phyloP scores from a whole-genome alignment of 2,329 filamentous ascomycete species.

The Parascedosporium putredinis region DNA sequence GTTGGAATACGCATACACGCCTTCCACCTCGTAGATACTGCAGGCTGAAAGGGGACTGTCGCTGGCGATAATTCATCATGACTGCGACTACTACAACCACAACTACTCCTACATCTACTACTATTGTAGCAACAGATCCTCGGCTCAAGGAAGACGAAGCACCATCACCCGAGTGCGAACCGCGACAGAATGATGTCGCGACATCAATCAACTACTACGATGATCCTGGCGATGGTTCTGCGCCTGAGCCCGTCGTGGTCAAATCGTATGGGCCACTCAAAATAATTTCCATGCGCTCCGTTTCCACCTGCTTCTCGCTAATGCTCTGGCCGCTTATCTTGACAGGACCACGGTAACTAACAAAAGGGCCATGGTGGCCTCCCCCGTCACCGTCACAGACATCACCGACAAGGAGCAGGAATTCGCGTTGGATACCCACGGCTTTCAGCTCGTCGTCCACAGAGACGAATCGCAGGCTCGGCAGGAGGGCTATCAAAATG shows the following conservation, averaged over 20 bases:
- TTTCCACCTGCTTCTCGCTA: no score
- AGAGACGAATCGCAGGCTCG: conserved; percentile 12
- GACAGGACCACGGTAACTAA: conserved; percentile 6
- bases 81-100: neutral
- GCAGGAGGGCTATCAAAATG: conserved; percentile 32
- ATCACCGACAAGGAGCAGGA: conserved; percentile 27
- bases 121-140: neutral
- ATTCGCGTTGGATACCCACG: conserved; percentile 30
- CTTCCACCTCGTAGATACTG: no score
- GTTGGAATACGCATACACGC: no score
- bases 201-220: conserved; percentile 28
- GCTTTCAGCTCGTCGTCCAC: conserved; percentile 27
- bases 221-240: conserved; percentile 29
- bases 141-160: neutral
- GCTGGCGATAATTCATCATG: neutral
- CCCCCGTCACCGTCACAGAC: conserved; percentile 18
- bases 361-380: conserved; percentile 1
- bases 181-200: conserved; percentile 18
- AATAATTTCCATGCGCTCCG: no score
- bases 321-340: no score
- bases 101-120: no score
- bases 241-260: conserved; percentile 24
- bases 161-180: neutral
- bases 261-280: no score
- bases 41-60: no score